These are phyloP conservation scores for Linnemannia exigua DNA, from an alignment of 192 early-diverging fungal species.

Conservation along the genomic window DNA sequence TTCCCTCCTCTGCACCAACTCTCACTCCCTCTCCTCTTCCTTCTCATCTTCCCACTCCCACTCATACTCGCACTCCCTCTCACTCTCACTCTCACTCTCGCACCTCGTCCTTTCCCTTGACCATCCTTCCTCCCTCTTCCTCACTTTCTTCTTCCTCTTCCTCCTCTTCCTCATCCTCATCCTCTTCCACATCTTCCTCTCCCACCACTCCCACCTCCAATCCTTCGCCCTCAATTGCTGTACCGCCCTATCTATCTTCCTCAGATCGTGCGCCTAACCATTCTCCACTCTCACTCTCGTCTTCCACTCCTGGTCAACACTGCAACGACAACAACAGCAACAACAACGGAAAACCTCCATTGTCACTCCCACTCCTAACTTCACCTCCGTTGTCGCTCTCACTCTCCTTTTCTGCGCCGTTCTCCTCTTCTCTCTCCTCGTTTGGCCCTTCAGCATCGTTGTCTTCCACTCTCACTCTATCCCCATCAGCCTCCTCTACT, in stretches of 20 bases:
- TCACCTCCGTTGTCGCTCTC: constrained; percentile 35
- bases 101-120: constrained; percentile 13
- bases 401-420: constrained; percentile 33
- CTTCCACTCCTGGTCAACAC: neutral
- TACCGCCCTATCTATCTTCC: neutral
- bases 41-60: neutral
- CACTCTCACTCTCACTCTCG: neutral
- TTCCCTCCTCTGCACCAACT: constrained; percentile 12
- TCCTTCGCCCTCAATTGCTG: constrained; percentile 12
- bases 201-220: constrained; percentile 13
- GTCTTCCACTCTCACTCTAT: constrained; percentile 12
- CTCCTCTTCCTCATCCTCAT: neutral
- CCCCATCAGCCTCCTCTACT: constrained; percentile 14
- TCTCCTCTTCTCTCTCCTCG: constrained; percentile 37
- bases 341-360: neutral
- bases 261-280: neutral
- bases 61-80: constrained; percentile 7
- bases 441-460: constrained; percentile 12
- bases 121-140: neutral
- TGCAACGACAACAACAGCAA: neutral
- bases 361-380: constrained; percentile 32
- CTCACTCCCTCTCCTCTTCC: constrained; percentile 18
- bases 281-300: neutral
- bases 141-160: constrained; percentile 9
- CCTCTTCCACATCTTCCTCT: constrained; percentile 10